Base-by-base conservation (phyloP, 805 yeast genomes). In the Candida rishiriensis region DNA sequence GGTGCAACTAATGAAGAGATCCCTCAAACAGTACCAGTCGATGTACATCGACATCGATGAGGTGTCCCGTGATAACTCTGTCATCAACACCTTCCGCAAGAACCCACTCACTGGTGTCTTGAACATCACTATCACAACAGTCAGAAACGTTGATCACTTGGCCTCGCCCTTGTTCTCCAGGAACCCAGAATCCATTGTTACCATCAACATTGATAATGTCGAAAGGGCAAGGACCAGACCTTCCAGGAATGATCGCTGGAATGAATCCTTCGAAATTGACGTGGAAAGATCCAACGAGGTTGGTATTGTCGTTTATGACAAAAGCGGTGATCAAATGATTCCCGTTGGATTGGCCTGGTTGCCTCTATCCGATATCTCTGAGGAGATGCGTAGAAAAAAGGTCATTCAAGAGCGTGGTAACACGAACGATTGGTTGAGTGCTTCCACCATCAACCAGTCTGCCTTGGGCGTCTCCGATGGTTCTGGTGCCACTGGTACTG, bases 281-380 rank as follows among this genome's bases (percentile, higher is more conserved):
- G 85, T 93, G 35, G 96, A 87, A 48, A 88, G 84, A 61, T 97
- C 96, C 26, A 88, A 91, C 59, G 99, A 93, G 66, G 75, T 90
- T 36, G 97, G 90, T 57, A 72, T 93, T 46, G 79, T 90, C 2
- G 88, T 93, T 4, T 89, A 84, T 63, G 99, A 93, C 62, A 83
- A 82, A 54, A 70, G 75, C 11, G 86, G 86, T 33, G 79, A 72
- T 46, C 76, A 72, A 40, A 68, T 75, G 47, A 79, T 83, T 9
- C 98, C 99, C 0, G 97, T 93, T 8, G 99, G 96, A 9, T 73
- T 93, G 33, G 79, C 85, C 55, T 93, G 99, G 99, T 74, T 91
- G 26, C 76, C 91, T 32, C 72, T 93, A 28, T 82, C 95, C 3
- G 99, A 93, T 64, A 78, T 93, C 36, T 89, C 95, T 0, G 99